Percentiles rank a stretch among this genome's conserved stretches.
Conservation (phyloP, 1,284 basidiomycete species). For the Rhodotorula sp. region DNA sequence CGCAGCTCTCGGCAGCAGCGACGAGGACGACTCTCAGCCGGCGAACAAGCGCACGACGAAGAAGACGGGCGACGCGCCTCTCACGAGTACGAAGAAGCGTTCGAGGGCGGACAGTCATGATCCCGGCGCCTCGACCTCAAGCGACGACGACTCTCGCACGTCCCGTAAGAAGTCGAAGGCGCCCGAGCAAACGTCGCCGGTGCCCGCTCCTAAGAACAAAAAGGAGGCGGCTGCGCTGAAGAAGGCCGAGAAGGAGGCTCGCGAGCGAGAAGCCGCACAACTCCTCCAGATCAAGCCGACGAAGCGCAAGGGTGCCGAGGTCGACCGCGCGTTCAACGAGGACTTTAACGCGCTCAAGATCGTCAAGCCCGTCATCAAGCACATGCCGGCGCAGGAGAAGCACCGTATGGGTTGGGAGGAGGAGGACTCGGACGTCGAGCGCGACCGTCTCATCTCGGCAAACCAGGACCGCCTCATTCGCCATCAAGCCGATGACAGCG, state of each 20-base stretch:
- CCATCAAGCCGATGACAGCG: not conserved
- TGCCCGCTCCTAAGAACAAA: slow-evolving; percentile 9
- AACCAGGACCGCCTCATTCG: slow-evolving; percentile 18
- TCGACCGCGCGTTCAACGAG: slow-evolving; percentile 35
- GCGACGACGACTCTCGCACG: slow-evolving; percentile 5
- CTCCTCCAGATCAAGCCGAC: slow-evolving; percentile 32
- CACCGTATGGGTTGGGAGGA: slow-evolving; percentile 35
- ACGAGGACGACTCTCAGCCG: not conserved
- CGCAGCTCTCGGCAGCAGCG: not conserved
- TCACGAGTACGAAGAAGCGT: slow-evolving; percentile 15
- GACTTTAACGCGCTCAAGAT: slow-evolving; percentile 42
- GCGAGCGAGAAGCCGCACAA: slow-evolving; percentile 3
- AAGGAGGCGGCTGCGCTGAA: slow-evolving; percentile 23
- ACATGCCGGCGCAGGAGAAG: slow-evolving; percentile 22
- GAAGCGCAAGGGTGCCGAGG: slow-evolving; percentile 27
- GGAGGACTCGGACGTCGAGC: slow-evolving; percentile 34
- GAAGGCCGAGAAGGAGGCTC: slow-evolving; percentile 25
- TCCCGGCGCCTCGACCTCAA: not conserved
- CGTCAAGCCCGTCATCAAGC: slow-evolving; percentile 27
- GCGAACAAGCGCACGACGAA: slow-evolving; percentile 7
- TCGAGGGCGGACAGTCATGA: not conserved
- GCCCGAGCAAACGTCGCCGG: not conserved
- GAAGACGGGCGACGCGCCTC: slow-evolving; percentile 16
- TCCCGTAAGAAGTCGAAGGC: slow-evolving; percentile 14
- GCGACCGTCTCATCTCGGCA: slow-evolving; percentile 20